phyloP scores from a whole-genome alignment of 1,284 basidiomycete species.

The Boletus mariae region DNA sequence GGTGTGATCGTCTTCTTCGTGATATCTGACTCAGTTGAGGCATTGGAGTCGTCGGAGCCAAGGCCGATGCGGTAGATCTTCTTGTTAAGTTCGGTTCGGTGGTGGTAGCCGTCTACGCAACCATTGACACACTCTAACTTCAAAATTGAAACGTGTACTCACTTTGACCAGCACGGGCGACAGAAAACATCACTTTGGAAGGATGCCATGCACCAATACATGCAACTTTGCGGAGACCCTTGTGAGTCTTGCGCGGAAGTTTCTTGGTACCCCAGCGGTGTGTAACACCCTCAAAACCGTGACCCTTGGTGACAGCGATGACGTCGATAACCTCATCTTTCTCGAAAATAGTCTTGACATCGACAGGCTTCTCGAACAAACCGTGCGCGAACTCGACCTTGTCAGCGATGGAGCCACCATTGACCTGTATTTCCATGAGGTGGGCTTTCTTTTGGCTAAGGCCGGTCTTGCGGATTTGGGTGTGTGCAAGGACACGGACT shows the following conservation, averaged over 20 bases:
- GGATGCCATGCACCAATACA: constrained; percentile 99
- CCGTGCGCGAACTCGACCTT: constrained; percentile 97
- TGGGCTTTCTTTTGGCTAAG: constrained; percentile 99
- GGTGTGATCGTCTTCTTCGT: constrained; percentile 96
- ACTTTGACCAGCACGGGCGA: constrained; percentile 99
- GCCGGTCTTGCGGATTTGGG: constrained; percentile 97
- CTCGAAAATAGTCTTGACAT: constrained; percentile 86
- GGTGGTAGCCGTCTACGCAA: constrained; percentile 88
- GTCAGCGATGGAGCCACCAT: constrained; percentile 95
- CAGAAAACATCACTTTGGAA: constrained; percentile 99
- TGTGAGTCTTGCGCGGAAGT: constrained; percentile 98
- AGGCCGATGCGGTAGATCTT: constrained; percentile 96
- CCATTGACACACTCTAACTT: constrained; percentile 13
- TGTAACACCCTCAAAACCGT: constrained; percentile 99
- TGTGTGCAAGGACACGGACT: constrained; percentile 98
- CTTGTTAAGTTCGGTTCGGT: constrained; percentile 98
- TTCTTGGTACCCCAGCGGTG: constrained; percentile 99
- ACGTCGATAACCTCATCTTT: constrained; percentile 97
- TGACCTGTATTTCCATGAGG: constrained; percentile 99
- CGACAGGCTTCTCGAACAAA: constrained; percentile 96
- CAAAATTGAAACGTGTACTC: constrained; percentile 29
- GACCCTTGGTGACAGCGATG: constrained; percentile 99
- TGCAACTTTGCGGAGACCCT: constrained; percentile 98
- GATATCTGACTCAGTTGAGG: constrained; percentile 90
- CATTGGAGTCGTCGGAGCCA: constrained; percentile 79